Base-by-base conservation (phyloP, 768 basidiomycete genomes). In the Suillus subaureus region DNA sequence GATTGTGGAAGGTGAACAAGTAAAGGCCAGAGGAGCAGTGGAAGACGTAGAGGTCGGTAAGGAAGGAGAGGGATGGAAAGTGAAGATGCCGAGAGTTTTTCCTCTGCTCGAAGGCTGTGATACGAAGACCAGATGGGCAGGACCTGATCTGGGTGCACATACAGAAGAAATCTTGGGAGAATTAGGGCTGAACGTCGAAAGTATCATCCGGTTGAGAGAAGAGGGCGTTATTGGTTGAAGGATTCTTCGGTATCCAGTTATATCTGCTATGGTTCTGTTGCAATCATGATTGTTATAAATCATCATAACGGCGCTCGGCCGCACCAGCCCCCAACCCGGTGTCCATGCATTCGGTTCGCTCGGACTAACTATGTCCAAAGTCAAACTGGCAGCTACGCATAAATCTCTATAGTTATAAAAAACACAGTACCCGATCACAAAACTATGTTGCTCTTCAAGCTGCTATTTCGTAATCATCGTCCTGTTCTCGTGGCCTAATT, bases 21-120 rank as follows among this genome's bases (percentile, higher is more conserved):
- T 84, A 8, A 72, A 73, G 69, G 84, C 83, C 55, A 75, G 90
- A 21, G 87, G 86, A 0, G 81, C 85, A 6, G 80, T 90, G 61
- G 82, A 85, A 67, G 85, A 87, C 26, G 88, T 91, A 4, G 80
- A 79, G 80, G 85, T 91, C 11, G 76, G 76, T 16, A 70, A 71
- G 52, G 69, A 74, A 26, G 75, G 72, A 1, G 78, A 67, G 6
- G 81, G 86, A 2, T 90, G 89, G 89, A 84, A 75, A 47, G 82
- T 91, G 65, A 90, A 89, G 75, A 89, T 91, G 87, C 81, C 83
- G 47, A 83, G 82, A 33, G 87, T 88, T 33, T 87, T 87, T 67
- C 90, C 89, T 8, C 74, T 87, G 61, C 73, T 91, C 62, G 84
- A 89, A 65, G 88, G 87, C 16, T 84, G 84, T 33, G 81, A 87